Conservation (phyloP, 345 rosid genomes). For the Angophora floribunda region DNA sequence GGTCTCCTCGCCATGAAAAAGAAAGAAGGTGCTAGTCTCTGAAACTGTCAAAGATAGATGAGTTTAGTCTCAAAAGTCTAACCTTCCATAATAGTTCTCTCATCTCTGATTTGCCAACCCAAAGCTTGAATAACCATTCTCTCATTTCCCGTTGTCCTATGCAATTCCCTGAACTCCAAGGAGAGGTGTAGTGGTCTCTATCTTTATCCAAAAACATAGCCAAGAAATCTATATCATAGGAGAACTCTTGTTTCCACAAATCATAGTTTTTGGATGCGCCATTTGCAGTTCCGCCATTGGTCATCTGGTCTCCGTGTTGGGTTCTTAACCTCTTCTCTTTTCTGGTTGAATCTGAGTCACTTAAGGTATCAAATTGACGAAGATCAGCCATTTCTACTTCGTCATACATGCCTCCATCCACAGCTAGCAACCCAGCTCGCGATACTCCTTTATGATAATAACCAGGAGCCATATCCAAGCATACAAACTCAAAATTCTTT, state of each 20-base stretch:
- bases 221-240: conserved; percentile 63
- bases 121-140: conserved; percentile 78
- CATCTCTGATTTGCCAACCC: conserved; percentile 70
- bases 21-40: not conserved
- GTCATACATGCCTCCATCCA: conserved; percentile 40
- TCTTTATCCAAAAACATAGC: conserved; percentile 63
- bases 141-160: conserved; percentile 97
- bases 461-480: conserved; percentile 97
- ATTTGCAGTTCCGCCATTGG: conserved; percentile 15
- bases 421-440: conserved; percentile 88
- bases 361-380: conserved; percentile 19
- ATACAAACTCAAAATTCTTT: conserved; percentile 77
- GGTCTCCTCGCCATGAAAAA: not conserved
- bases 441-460: conserved; percentile 90
- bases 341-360: conserved; percentile 58
- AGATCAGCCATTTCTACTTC: conserved; percentile 16
- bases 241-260: conserved; percentile 51
- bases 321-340: conserved; percentile 66
- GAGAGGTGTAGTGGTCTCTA: conserved; percentile 79
- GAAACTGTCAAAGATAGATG: not conserved
- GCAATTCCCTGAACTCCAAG: conserved; percentile 82
- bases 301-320: conserved; percentile 21
- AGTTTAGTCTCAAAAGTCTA: not conserved
- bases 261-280: conserved; percentile 24
- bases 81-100: conserved; percentile 93